Evolutionary conservation across 2,329 filamentous ascomycete genomes (phyloP).

Genomic region (Ophiostoma sp.): DNA sequence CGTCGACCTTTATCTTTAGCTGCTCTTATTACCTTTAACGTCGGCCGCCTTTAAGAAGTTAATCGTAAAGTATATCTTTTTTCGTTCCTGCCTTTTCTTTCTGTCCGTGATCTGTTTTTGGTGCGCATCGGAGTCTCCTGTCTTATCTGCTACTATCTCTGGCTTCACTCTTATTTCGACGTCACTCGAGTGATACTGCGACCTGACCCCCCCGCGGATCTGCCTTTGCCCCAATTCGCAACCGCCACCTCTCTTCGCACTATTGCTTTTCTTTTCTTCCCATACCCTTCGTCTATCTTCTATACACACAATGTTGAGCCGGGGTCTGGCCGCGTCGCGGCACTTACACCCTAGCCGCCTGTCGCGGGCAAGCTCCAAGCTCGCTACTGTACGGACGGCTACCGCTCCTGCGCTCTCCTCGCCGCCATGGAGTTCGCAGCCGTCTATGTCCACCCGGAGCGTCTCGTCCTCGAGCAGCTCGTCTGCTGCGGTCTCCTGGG

Average conservation of each 20-base stretch:
- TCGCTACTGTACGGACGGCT: neutral
- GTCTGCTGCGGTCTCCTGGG: constrained; percentile 22
- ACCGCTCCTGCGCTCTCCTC: neutral
- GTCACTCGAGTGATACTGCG: neutral
- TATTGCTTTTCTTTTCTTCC: neutral
- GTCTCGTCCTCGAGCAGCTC: constrained; percentile 17
- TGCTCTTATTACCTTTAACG: no score
- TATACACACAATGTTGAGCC: constrained; percentile 24
- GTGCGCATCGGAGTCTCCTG: neutral
- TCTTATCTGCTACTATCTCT: neutral
- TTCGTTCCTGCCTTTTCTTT: constrained; percentile 4
- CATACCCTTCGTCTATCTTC: neutral
- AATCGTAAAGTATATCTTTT: neutral
- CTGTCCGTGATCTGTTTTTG: neutral
- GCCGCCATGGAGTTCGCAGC: constrained; percentile 20
- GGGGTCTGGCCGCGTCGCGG: constrained; percentile 25
- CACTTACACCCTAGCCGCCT: constrained; percentile 19
- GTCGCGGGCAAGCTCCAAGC: constrained; percentile 14
- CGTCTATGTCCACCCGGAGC: constrained; percentile 16
- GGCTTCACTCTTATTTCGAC: neutral
- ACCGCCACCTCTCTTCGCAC: no score
- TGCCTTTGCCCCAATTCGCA: constrained; percentile 9
- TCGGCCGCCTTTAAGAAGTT: no score
- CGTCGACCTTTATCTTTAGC: no score
- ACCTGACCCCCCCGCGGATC: neutral